phyloP scores from a whole-genome alignment of 2,329 filamentous ascomycete genomes.

The Lecanicillium sp. region DNA sequence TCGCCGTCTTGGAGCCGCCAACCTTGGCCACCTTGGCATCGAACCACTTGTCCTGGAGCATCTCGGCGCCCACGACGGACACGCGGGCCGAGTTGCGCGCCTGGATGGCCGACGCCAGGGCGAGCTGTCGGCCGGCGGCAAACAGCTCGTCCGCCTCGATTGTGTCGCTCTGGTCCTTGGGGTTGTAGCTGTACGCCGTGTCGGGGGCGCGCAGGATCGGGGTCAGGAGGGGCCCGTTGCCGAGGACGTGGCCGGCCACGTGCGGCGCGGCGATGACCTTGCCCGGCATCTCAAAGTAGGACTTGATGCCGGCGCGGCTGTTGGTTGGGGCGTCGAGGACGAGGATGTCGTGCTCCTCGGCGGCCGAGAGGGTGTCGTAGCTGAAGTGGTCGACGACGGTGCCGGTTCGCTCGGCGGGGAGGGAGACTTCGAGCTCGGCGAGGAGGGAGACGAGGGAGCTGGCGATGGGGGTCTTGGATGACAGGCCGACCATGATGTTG shows the following conservation, averaged over 20 bases:
- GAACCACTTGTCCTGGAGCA: conserved; percentile 86
- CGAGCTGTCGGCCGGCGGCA: conserved; percentile 74
- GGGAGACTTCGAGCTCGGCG: conserved; percentile 77
- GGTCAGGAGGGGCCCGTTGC: conserved; percentile 66
- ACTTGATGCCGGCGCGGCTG: conserved; percentile 61
- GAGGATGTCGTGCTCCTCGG: conserved; percentile 83
- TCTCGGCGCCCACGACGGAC: conserved; percentile 76
- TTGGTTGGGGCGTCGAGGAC: conserved; percentile 62
- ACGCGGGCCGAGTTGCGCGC: conserved; percentile 90
- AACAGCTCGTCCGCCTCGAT: conserved; percentile 70
- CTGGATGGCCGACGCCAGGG: conserved; percentile 79
- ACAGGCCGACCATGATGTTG: conserved; percentile 83
- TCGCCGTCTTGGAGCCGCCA: conserved; percentile 45
- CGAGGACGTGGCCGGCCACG: conserved; percentile 73
- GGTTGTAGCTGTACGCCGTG: conserved; percentile 90
- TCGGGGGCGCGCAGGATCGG: conserved; percentile 75
- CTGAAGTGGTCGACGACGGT: conserved; percentile 94
- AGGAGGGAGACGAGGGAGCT: conserved; percentile 71
- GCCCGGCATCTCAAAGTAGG: conserved; percentile 58
- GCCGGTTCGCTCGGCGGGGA: conserved; percentile 79
- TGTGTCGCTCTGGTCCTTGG: conserved; percentile 69
- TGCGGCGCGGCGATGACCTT: conserved; percentile 72
- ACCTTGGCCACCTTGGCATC: conserved; percentile 65
- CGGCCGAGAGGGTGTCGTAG: conserved; percentile 69
- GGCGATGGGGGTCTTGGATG: conserved; percentile 61